These are phyloP conservation scores for Diversispora epigaea DNA, from an alignment of 192 early-diverging fungal genomes.

Conservation along the genomic window DNA sequence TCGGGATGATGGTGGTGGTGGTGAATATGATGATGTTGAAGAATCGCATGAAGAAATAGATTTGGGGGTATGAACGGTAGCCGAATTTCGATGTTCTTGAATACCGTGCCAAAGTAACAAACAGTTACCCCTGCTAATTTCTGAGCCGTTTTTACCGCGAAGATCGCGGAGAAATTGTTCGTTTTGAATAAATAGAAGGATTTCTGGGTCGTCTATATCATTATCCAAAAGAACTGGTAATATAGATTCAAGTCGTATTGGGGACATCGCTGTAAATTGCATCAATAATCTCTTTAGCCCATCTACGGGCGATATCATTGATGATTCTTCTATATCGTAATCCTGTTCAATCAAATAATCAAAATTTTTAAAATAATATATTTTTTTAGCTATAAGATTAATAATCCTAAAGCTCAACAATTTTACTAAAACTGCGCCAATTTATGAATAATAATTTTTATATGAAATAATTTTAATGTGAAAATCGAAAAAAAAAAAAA, in stretches of 20 bases:
- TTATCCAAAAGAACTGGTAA: slow-evolving; percentile 31
- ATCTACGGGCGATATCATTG: slow-evolving; percentile 18
- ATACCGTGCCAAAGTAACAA: slow-evolving; percentile 32
- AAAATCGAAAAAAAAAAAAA: not conserved
- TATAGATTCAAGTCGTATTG: slow-evolving; percentile 11
- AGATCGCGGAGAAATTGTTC: slow-evolving; percentile 30
- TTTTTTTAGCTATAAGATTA: not conserved
- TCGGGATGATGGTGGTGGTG: slow-evolving; percentile 10
- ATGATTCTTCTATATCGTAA: slow-evolving; percentile 25
- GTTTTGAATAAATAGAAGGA: slow-evolving; percentile 30
- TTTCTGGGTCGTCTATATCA: slow-evolving; percentile 35
- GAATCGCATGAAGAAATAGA: slow-evolving; percentile 23
- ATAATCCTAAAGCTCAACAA: too few species aligned
- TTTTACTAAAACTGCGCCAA: too few species aligned
- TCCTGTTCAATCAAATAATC: slow-evolving; percentile 8
- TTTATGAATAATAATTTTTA: too few species aligned
- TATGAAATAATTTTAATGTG: not conserved
- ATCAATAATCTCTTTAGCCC: slow-evolving; percentile 28
- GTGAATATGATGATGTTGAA: slow-evolving; percentile 27
- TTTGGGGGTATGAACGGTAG: slow-evolving; percentile 28
- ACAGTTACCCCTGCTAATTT: slow-evolving; percentile 23
- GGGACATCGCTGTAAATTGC: slow-evolving; percentile 31
- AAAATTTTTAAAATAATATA: not conserved
- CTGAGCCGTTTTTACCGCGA: slow-evolving; percentile 32
- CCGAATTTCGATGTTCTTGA: slow-evolving; percentile 24